Percentiles rank a stretch among this genome's conserved stretches.
Evolutionary conservation across 306 rosid genomes (phyloP).

Genomic region (Cucumis hystrix): DNA sequence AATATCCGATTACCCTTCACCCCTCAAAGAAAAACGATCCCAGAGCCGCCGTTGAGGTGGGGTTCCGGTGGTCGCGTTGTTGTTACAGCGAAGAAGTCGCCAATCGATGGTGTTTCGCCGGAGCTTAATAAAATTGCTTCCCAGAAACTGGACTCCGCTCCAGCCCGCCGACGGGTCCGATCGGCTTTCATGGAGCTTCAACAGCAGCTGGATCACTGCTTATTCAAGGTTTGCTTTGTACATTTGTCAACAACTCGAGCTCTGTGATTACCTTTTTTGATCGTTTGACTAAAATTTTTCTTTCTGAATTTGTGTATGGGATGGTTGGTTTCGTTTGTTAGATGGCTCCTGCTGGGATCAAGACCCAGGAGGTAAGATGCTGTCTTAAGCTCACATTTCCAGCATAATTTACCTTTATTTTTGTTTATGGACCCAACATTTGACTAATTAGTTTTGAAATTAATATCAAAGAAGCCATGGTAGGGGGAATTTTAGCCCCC

Average conservation of each 20-base stretch:
- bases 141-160: slow-evolving; percentile 51
- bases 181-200: slow-evolving; percentile 44
- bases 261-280: background rate
- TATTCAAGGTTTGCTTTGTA: slow-evolving; percentile 43
- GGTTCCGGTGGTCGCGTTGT: background rate
- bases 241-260: background rate
- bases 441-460: background rate
- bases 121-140: slow-evolving; percentile 43
- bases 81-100: slow-evolving; percentile 19
- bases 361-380: slow-evolving; percentile 58
- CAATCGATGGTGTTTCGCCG: slow-evolving; percentile 36
- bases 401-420: background rate
- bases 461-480: background rate
- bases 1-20: slow-evolving; percentile 9
- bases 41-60: background rate
- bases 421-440: background rate
- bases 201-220: slow-evolving; percentile 46
- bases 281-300: slow-evolving; percentile 11
- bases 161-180: slow-evolving; percentile 49
- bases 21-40: background rate
- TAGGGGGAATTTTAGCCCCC: background rate
- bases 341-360: slow-evolving; percentile 77
- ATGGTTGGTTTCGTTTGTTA: slow-evolving; percentile 14
- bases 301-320: slow-evolving; percentile 8
- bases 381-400: background rate